Base-by-base conservation (phyloP, 2,329 filamentous ascomycete species). In the Colletotrichum gloeosporioides region DNA sequence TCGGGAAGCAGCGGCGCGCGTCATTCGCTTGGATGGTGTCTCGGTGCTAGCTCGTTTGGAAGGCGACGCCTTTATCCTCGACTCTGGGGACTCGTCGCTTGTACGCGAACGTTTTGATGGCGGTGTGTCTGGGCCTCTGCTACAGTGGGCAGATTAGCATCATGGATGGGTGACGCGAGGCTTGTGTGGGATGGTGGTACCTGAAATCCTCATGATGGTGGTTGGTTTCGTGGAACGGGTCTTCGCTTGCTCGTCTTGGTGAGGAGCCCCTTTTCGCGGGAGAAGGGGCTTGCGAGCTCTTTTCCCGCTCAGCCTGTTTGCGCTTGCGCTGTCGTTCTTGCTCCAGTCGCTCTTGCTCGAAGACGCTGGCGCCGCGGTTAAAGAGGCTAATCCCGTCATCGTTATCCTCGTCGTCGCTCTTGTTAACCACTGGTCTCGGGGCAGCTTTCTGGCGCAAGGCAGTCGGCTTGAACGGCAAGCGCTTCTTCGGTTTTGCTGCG, bases 381-480 rank as follows among this genome's bases (percentile, higher is more conserved):
- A 92, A 92, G 8, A 92, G 82, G 3, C 83, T 84, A 13, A 92
- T 83, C 4, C 81, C 82, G 67, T 87, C 84, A 32, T 83, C 84
- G 53, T 87, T 82, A 18, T 82, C 82, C 12, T 82, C 80, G 13
- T 80, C 78, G 1, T 80, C 77, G 9, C 69, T 34, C 44, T 36
- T 69, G 63, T 71, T 67, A 62, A 69, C 73, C 22, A 78, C 76
- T 18, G 80, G 71, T n/a, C 80, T 82, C 3, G 84, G 80, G 29
- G 77, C 78, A 3, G 82, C 79, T 59, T 80, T 80, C 53, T 81
- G 82, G 62, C 84, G 86, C 77, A 87, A 81, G 25, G 84, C 87
- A 3, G 88, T 89, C 15, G 87, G 87, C 77, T 90, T 90, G 81
- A 90, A 90, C 1, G 88, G 88, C 2, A 90, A 85, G 76, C 84